Percentiles rank a stretch among this genome's conserved stretches.
Conservation (phyloP, 305 asterid genomes). For the Withania somnifera region DNA sequence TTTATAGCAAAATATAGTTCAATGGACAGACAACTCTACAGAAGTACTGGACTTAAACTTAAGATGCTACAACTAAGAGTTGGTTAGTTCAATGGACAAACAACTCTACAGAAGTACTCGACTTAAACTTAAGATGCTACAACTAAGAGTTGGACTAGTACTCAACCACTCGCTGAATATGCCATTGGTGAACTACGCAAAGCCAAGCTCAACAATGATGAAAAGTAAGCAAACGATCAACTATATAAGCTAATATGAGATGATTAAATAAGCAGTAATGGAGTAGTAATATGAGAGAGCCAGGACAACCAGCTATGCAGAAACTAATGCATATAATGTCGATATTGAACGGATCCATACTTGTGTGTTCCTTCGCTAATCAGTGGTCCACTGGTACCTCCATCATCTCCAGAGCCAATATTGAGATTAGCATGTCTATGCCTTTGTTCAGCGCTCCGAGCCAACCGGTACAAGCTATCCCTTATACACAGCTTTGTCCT, state of each 20-base stretch:
- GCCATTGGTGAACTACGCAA: neutral
- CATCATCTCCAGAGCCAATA: slow-evolving; percentile 24
- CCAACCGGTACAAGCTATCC: slow-evolving; percentile 89
- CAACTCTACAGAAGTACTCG: neutral
- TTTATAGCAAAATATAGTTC: neutral
- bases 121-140: neutral
- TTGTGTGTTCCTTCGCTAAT: slow-evolving; percentile 35
- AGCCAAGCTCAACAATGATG: neutral
- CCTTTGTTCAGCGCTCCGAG: slow-evolving; percentile 83
- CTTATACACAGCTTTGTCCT: slow-evolving; percentile 75
- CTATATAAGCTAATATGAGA: neutral
- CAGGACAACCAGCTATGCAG: neutral
- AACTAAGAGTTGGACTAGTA: neutral
- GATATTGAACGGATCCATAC: slow-evolving; percentile 21
- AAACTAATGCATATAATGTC: neutral
- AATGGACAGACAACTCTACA: neutral
- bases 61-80: neutral
- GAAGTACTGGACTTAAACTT: neutral
- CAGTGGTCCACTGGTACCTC: slow-evolving; percentile 31
- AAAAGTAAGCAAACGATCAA: neutral
- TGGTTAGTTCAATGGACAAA: neutral
- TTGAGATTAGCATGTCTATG: slow-evolving; percentile 32
- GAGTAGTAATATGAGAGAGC: neutral
- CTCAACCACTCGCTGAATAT: neutral
- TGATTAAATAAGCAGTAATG: neutral